Conservation (phyloP, 1,284 basidiomycete species). For the Ganoderma resinaceum region DNA sequence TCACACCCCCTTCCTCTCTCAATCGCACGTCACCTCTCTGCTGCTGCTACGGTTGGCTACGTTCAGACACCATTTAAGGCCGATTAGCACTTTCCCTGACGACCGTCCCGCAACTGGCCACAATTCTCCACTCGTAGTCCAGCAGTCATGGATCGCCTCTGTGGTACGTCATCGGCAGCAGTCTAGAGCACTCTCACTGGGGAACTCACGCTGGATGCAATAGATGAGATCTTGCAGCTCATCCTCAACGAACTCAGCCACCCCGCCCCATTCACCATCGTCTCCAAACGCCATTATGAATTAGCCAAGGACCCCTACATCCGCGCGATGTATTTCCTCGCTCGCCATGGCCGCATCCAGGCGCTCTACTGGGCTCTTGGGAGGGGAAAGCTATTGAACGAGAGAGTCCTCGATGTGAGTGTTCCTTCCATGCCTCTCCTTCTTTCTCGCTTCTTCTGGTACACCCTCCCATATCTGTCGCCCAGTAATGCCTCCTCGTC, state of each 20-base stretch:
- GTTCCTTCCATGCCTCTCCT: slow-evolving; percentile 31
- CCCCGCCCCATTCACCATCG: slow-evolving; percentile 62
- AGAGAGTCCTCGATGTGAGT: slow-evolving; percentile 74
- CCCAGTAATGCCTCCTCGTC: neutral
- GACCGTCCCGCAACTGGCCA: slow-evolving; percentile 6
- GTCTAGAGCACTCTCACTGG: neutral
- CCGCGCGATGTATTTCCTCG: slow-evolving; percentile 76
- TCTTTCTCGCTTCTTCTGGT: slow-evolving; percentile 27
- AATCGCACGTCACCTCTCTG: slow-evolving; percentile 3
- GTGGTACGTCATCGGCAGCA: slow-evolving; percentile 52
- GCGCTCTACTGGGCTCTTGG: slow-evolving; percentile 76
- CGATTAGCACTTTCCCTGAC: slow-evolving; percentile 20
- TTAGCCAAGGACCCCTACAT: slow-evolving; percentile 77
- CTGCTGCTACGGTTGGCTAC: slow-evolving; percentile 16
- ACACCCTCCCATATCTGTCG: neutral
- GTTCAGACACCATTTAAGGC: neutral
- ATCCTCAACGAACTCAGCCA: slow-evolving; percentile 74
- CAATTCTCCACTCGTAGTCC: neutral
- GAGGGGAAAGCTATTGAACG: slow-evolving; percentile 67
- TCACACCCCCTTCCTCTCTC: slow-evolving; percentile 8
- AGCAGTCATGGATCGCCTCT: slow-evolving; percentile 61
- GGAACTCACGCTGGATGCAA: slow-evolving; percentile 15
- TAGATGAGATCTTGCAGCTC: slow-evolving; percentile 71
- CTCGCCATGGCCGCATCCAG: slow-evolving; percentile 70
- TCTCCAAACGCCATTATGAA: slow-evolving; percentile 63